Percentiles rank a stretch among this genome's conserved stretches.
phyloP scores from a whole-genome alignment of 2,329 filamentous ascomycete genomes.

The Tolypocladium cylindrosporum region DNA sequence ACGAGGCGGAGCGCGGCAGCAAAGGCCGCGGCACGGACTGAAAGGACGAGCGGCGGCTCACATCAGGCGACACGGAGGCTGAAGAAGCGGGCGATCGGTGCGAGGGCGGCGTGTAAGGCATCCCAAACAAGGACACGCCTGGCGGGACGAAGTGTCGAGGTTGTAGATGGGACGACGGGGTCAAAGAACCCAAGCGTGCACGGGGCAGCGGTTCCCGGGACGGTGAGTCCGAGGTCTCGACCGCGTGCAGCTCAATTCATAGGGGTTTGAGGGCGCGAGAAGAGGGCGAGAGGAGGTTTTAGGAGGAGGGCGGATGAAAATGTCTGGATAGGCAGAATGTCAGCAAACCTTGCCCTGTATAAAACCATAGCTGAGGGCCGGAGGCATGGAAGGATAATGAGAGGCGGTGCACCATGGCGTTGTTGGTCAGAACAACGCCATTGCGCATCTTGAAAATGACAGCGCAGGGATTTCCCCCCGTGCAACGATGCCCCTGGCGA shows the following conservation, averaged over 20 bases:
- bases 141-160: conserved; percentile 1
- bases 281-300: background rate
- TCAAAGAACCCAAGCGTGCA: background rate
- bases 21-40: conserved; percentile 38
- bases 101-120: conserved; percentile 83
- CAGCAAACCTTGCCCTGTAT: background rate
- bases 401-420: background rate
- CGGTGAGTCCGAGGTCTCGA: background rate
- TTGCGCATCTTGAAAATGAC: background rate
- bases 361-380: background rate
- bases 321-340: background rate
- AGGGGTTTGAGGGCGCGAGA: background rate
- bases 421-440: background rate
- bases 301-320: background rate
- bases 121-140: conserved; percentile 33
- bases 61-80: conserved; percentile 43
- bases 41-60: conserved; percentile 49
- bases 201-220: background rate
- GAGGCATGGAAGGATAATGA: background rate
- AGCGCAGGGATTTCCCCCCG: background rate
- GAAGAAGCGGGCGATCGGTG: conserved; percentile 54
- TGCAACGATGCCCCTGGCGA: background rate
- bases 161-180: background rate
- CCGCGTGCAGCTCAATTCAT: background rate
- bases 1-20: conserved; percentile 55